Percentiles rank a stretch among this genome's conserved stretches.
Conservation (phyloP, 805 yeast genomes). For the Candida pseudofarinosa region DNA sequence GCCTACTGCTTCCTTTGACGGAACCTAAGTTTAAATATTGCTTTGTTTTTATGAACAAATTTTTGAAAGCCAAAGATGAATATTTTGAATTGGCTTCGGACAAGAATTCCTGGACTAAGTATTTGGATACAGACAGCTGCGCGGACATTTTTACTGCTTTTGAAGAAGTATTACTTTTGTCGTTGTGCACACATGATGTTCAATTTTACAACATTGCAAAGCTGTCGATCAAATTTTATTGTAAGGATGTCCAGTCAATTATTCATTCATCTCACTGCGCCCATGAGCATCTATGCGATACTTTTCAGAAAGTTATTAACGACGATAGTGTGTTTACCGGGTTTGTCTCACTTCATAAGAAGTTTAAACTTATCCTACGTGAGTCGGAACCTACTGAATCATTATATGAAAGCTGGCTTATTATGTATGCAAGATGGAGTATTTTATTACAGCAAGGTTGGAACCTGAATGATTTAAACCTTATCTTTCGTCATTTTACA, state of each 20-base stretch:
- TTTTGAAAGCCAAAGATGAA: constrained; percentile 23
- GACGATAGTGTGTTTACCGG: constrained; percentile 64
- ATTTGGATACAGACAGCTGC: constrained; percentile 12
- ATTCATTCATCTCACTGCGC: neutral
- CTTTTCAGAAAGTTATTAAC: constrained; percentile 37
- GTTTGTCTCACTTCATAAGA: constrained; percentile 68
- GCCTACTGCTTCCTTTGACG: constrained; percentile 28
- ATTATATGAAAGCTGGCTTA: constrained; percentile 35
- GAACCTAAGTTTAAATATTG: constrained; percentile 34
- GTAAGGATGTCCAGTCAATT: constrained; percentile 12
- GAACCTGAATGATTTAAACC: constrained; percentile 34
- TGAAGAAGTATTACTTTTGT: constrained; percentile 35
- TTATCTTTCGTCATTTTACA: constrained; percentile 60
- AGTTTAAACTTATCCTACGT: constrained; percentile 41
- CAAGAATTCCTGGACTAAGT: constrained; percentile 2
- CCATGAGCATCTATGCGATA: constrained; percentile 19
- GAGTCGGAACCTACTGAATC: constrained; percentile 24
- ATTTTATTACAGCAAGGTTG: constrained; percentile 21
- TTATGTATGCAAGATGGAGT: constrained; percentile 51
- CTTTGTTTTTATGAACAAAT: constrained; percentile 32
- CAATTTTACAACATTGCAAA: constrained; percentile 40
- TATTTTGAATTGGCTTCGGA: neutral
- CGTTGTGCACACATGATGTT: constrained; percentile 41
- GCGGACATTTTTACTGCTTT: constrained; percentile 21
- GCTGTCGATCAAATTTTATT: constrained; percentile 30